These are phyloP conservation scores for Fusarium sp. DNA, from an alignment of 2,329 filamentous ascomycete species.

Conservation along the genomic window DNA sequence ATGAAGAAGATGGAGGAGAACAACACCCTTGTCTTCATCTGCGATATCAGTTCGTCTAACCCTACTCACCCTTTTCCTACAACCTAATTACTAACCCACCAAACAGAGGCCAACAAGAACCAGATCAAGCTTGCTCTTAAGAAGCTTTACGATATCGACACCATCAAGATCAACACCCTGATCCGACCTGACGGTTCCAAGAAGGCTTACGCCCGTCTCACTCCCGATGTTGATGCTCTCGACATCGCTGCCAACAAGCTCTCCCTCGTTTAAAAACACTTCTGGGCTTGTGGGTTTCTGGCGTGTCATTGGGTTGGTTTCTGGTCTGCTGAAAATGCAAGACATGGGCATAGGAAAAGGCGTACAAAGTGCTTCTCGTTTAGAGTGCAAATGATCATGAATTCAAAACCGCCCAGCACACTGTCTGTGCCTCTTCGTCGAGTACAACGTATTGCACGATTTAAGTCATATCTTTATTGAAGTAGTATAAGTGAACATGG, in stretches of 20 bases:
- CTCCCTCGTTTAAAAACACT: conserved; percentile 83
- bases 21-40: conserved; percentile 99
- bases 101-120: background rate
- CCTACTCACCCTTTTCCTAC: background rate
- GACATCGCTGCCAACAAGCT: conserved; percentile 99
- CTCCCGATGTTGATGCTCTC: conserved; percentile 95
- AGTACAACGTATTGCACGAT: conserved; percentile 1
- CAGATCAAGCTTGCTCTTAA: conserved; percentile 97
- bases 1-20: conserved; percentile 99
- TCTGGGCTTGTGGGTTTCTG: conserved; percentile 53
- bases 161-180: conserved; percentile 99
- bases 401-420: conserved; percentile 50
- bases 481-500: background rate
- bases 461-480: conserved; percentile 1
- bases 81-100: background rate
- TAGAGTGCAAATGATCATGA: conserved; percentile 53
- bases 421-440: conserved; percentile 25
- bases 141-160: conserved; percentile 99
- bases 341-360: conserved; percentile 56
- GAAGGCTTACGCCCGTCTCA: conserved; percentile 98
- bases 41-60: conserved; percentile 77
- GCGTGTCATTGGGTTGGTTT: conserved; percentile 49
- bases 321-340: conserved; percentile 56
- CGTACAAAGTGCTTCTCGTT: conserved; percentile 54
- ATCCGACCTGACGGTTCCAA: conserved; percentile 97